Conservation (phyloP, 805 yeast species). For the Pichia eremophila region DNA sequence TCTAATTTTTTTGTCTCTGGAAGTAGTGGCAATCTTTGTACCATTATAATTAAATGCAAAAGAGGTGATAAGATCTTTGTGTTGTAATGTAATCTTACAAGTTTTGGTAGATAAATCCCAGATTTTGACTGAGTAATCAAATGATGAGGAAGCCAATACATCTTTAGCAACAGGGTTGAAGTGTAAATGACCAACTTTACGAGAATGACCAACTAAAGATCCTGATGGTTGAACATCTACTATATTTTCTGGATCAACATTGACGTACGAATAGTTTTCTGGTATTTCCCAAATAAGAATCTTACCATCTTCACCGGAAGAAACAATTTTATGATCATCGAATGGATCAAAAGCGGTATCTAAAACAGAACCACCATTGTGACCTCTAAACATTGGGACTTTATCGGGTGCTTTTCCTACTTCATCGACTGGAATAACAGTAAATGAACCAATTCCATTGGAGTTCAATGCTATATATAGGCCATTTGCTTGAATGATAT, state of each 20-base stretch:
- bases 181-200: conserved; percentile 87
- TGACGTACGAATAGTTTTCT: conserved; percentile 60
- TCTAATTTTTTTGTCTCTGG: conserved; percentile 82
- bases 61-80: conserved; percentile 87
- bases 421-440: conserved; percentile 78
- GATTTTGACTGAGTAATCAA: conserved; percentile 83
- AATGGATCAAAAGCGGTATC: conserved; percentile 97
- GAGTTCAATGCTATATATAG: conserved; percentile 77
- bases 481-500: conserved; percentile 79
- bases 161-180: conserved; percentile 85
- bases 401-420: conserved; percentile 90
- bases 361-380: conserved; percentile 87
- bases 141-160: conserved; percentile 81
- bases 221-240: conserved; percentile 64
- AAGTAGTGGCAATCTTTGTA: conserved; percentile 72
- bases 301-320: conserved; percentile 74
- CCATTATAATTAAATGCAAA: conserved; percentile 90
- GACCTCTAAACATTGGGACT: conserved; percentile 91
- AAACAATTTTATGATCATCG: conserved; percentile 61
- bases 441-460: conserved; percentile 97
- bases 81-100: conserved; percentile 63
- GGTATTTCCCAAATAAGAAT: conserved; percentile 87
- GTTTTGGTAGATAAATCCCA: conserved; percentile 82
- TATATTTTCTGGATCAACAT: conserved; percentile 43
- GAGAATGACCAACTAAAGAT: conserved; percentile 71